Conservation (phyloP, 2,329 filamentous ascomycete species). For the Sarocladiaceae sp. region DNA sequence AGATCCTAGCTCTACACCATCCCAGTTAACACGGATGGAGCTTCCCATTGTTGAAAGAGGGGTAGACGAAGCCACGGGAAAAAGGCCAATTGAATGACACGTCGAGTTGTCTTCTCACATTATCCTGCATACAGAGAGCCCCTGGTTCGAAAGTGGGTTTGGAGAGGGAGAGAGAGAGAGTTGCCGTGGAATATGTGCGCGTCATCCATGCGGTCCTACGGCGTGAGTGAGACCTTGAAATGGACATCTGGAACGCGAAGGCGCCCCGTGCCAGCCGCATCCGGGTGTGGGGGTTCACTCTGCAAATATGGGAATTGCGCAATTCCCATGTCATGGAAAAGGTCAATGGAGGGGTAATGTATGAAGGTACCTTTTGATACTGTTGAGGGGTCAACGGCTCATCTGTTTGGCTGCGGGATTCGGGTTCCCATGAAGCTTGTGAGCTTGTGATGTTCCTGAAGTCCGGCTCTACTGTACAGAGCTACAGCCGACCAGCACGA, state of each 20-base stretch:
- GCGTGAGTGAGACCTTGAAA: not conserved
- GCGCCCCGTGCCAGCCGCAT: not conserved
- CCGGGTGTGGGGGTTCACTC: not conserved
- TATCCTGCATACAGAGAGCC: too few species aligned
- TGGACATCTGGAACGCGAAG: slow-evolving; percentile 1
- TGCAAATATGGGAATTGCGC: slow-evolving; percentile 2
- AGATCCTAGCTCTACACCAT: too few species aligned
- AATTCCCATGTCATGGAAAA: slow-evolving; percentile 1
- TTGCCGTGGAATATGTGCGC: too few species aligned
- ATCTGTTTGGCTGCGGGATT: not conserved
- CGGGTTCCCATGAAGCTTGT: not conserved
- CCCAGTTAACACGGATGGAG: too few species aligned
- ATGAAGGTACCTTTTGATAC: not conserved
- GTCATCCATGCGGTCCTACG: slow-evolving; percentile 5
- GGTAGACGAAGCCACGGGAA: not conserved
- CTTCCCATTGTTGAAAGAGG: not conserved
- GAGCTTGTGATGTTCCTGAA: not conserved
- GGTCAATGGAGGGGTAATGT: too few species aligned
- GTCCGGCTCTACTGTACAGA: too few species aligned
- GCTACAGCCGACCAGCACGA: too few species aligned
- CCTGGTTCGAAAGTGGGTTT: not conserved
- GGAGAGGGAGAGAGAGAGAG: too few species aligned
- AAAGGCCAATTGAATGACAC: slow-evolving; percentile 5
- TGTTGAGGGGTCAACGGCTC: not conserved
- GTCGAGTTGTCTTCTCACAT: too few species aligned